Percentiles rank a stretch among this genome's conserved stretches.
Conservation (phyloP, 768 basidiomycete genomes). For the Psilocybe subaeruginosa region DNA sequence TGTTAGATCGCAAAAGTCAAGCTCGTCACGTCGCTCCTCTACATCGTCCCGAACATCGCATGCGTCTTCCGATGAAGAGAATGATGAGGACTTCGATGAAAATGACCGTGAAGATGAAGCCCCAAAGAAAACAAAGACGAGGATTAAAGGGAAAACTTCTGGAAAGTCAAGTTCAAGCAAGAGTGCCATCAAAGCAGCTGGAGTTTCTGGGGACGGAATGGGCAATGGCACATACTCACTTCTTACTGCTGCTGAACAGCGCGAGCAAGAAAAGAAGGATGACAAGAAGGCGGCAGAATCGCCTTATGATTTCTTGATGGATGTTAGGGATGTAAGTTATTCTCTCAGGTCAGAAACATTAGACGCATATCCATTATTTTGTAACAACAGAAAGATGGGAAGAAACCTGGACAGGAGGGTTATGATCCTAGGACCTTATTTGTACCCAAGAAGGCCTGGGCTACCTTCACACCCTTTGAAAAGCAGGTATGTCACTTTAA, state of each 20-base stretch:
- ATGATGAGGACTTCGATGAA: slow-evolving; percentile 40
- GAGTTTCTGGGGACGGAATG: slow-evolving; percentile 23
- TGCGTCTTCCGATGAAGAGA: slow-evolving; percentile 38
- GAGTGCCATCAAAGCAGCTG: slow-evolving; percentile 21
- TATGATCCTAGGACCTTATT: slow-evolving; percentile 91
- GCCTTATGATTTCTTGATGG: slow-evolving; percentile 73
- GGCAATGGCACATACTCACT: slow-evolving; percentile 45
- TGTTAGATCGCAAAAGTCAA: slow-evolving; percentile 45
- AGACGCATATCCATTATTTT: slow-evolving; percentile 3
- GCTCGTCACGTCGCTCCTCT: slow-evolving; percentile 52
- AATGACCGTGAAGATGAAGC: slow-evolving; percentile 24
- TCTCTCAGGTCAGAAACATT: neutral
- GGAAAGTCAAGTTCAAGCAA: slow-evolving; percentile 30
- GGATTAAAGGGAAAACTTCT: slow-evolving; percentile 24
- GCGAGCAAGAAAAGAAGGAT: slow-evolving; percentile 75
- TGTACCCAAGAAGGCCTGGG: slow-evolving; percentile 79
- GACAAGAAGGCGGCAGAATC: slow-evolving; percentile 82
- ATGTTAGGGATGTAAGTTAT: slow-evolving; percentile 68
- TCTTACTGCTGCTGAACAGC: slow-evolving; percentile 83
- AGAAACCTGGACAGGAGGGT: slow-evolving; percentile 74
- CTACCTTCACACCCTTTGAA: slow-evolving; percentile 91
- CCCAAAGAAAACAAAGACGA: slow-evolving; percentile 37
- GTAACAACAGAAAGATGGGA: slow-evolving; percentile 72
- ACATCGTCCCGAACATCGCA: slow-evolving; percentile 47
- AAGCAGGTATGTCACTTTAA: slow-evolving; percentile 67